Conservation (phyloP, 345 rosid species). For the Salix brachista region DNA sequence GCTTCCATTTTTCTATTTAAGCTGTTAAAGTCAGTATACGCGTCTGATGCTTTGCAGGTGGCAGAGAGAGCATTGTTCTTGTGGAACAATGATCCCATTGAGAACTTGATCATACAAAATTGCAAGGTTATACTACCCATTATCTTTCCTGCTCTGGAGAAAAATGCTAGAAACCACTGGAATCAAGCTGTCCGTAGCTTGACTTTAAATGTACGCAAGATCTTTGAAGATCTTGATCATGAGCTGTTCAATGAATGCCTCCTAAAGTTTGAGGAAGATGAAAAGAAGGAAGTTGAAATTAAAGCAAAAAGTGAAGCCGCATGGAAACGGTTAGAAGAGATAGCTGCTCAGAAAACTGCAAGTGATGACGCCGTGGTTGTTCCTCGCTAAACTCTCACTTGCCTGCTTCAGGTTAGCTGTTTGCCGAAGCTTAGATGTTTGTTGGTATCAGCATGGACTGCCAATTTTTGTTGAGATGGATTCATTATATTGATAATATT, state of each 20-base stretch:
- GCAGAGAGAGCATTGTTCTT: conserved; percentile 30
- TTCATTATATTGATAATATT: conserved; percentile 5
- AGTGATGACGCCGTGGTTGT: background rate
- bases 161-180: conserved; percentile 26
- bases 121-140: conserved; percentile 24
- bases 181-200: conserved; percentile 31
- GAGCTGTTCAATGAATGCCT: conserved; percentile 23
- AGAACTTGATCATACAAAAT: conserved; percentile 19
- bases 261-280: conserved; percentile 16
- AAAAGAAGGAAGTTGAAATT: conserved; percentile 7
- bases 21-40: background rate
- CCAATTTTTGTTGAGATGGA: conserved; percentile 10
- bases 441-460: conserved; percentile 3
- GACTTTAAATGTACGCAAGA: conserved; percentile 28
- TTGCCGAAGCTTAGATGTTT: conserved; percentile 8
- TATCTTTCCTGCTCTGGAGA: conserved; percentile 24
- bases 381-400: background rate
- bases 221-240: conserved; percentile 24
- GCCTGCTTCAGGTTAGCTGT: conserved; percentile 14
- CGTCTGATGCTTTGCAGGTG: conserved; percentile 15
- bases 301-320: conserved; percentile 16
- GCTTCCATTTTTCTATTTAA: background rate
- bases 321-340: conserved; percentile 23
- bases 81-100: conserved; percentile 26
- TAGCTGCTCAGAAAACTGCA: conserved; percentile 8